A percentile compares a stretch with the other conserved stretches of the same genome.
Evolutionary conservation across 306 rosid genomes (phyloP).

Genomic region (Dryas octopetala): DNA sequence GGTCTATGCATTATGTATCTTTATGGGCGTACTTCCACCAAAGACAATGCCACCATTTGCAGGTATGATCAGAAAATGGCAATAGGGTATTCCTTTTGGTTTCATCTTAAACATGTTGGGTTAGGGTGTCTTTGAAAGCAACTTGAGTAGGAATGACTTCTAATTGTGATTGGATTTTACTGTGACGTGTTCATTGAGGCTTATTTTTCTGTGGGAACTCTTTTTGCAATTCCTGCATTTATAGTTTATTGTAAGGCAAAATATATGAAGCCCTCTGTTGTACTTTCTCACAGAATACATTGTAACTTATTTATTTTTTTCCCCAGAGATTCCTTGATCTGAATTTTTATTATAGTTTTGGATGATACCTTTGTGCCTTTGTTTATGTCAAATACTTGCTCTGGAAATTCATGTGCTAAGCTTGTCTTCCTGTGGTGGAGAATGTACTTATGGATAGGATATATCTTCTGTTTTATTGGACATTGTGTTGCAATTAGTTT

Average conservation of each 20-base stretch:
- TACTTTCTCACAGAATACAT: background rate
- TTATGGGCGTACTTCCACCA: slow-evolving; percentile 61
- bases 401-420: slow-evolving; percentile 5
- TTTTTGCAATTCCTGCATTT: background rate
- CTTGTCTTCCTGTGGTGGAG: background rate
- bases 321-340: background rate
- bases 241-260: background rate
- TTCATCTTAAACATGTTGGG: slow-evolving; percentile 9
- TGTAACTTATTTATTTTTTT: background rate
- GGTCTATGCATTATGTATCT: slow-evolving; percentile 71
- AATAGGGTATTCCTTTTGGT: background rate
- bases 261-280: background rate
- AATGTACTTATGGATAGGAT: slow-evolving; percentile 11
- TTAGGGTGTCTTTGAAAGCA: slow-evolving; percentile 2
- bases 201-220: background rate
- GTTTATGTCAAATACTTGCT: background rate
- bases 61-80: slow-evolving; percentile 43
- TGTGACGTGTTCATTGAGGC: background rate
- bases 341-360: background rate
- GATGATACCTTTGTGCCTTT: background rate
- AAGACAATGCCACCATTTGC: slow-evolving; percentile 60
- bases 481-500: background rate
- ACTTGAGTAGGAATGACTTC: background rate
- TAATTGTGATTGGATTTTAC: background rate
- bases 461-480: slow-evolving; percentile 11